Conservation (phyloP, 2,329 filamentous ascomycete genomes). For the Tolypocladium album region DNA sequence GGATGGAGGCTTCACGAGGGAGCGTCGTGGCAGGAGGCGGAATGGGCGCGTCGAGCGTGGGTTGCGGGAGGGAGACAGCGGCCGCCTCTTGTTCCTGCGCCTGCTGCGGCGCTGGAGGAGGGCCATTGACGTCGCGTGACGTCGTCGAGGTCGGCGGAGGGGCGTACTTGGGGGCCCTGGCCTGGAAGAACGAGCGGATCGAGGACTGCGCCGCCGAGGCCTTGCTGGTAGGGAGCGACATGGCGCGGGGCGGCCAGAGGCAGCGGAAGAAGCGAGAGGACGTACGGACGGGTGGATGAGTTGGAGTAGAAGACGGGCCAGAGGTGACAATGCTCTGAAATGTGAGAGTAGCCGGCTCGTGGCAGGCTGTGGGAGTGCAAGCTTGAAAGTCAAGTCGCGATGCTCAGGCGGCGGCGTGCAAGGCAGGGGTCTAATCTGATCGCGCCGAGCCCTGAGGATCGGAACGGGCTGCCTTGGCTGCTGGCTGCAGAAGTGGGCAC, state of each 20-base stretch:
- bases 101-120: slow-evolving; percentile 11
- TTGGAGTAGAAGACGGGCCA: not conserved
- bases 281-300: not conserved
- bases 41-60: slow-evolving; percentile 4
- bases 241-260: slow-evolving; percentile 9
- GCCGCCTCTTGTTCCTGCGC: not conserved
- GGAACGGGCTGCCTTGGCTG: not conserved
- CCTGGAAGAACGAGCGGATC: slow-evolving; percentile 52
- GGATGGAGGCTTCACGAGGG: slow-evolving; percentile 40
- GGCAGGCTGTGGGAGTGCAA: not conserved
- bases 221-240: slow-evolving; percentile 28
- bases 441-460: not conserved
- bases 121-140: slow-evolving; percentile 16
- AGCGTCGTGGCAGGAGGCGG: slow-evolving; percentile 20
- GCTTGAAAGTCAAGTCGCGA: not conserved
- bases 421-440: not conserved
- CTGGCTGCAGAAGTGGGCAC: not conserved
- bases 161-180: slow-evolving; percentile 28
- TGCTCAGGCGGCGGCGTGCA: not conserved
- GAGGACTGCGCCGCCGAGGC: slow-evolving; percentile 37
- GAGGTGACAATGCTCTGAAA: not conserved
- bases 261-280: not conserved
- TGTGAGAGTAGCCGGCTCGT: not conserved
- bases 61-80: slow-evolving; percentile 11
- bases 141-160: slow-evolving; percentile 18